Base-by-base conservation (phyloP, 2,329 filamentous ascomycete genomes). In the Exutisphaerella laricina region DNA sequence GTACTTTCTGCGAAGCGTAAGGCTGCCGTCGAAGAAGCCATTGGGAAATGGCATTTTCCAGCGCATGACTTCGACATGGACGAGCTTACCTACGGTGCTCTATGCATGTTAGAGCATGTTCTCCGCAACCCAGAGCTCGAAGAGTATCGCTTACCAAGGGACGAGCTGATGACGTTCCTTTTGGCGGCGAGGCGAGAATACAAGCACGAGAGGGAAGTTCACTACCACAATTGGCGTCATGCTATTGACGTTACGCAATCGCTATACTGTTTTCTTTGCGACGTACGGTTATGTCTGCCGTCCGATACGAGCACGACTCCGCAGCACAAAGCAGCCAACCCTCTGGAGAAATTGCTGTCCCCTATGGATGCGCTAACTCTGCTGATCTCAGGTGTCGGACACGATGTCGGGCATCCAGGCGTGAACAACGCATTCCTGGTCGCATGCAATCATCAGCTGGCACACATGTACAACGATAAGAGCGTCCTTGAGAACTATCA, bases 401-500 rank as follows among this genome's bases (percentile, higher is more conserved):
- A 98, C 57, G 92, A 98, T 62, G 92, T 97, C 28, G 92, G 92
- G 16, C 92, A 98, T 62, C 92, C 92, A 0, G 92, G 92, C 42
- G 92, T 98, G 58, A 98, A 97, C 70, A 98, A 98, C 62, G 88
- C 90, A 21, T 98, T 98, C 61, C 73, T 98, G 4, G 82, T 95
- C 13, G 88, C 86, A 22, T 77, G 96, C 22, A 95, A 96, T 61
- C 86, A 92, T 13, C 90, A 92, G 1, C 72, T 98, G 20, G 92
- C 92, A 9, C 89, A 96, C 64, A 73, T 97, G 10, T 98, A 97
- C 70, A 97, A 97, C 60, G 92, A 98, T 64, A 85, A 86, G 43
- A 97, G 92, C 1, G 92, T 98, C 12, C 75, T 98, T 26, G 92
- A 98, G 66, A 94, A 90, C 0, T 98, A 97, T 58, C 92, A 98